Percentiles rank a stretch among this genome's conserved stretches.
These are phyloP conservation scores for Litchi chinensis DNA, from an alignment of 345 rosid species.

Conservation along the genomic window DNA sequence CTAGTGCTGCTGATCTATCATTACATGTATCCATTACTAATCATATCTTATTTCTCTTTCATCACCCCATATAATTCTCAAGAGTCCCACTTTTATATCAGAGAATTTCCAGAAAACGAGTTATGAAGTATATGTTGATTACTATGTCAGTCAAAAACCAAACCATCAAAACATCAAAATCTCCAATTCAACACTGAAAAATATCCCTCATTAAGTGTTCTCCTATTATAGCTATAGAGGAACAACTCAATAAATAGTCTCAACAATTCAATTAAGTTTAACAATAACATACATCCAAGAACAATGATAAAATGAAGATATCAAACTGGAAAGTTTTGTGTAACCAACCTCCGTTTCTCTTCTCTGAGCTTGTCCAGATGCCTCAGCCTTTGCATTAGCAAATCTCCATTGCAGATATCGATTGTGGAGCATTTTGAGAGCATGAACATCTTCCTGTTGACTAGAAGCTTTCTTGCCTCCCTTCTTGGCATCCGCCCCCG, in stretches of 20 bases:
- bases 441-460: slow-evolving; percentile 65
- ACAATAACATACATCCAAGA: not conserved
- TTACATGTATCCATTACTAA: not conserved
- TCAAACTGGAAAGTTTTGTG: not conserved
- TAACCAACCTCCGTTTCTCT: slow-evolving; percentile 68
- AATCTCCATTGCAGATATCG: slow-evolving; percentile 84
- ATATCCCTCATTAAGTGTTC: no score
- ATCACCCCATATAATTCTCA: not conserved
- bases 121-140: not conserved
- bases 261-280: not conserved
- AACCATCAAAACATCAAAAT: not conserved
- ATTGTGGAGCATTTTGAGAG: slow-evolving; percentile 68
- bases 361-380: slow-evolving; percentile 54
- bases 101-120: not conserved
- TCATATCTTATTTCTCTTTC: not conserved
- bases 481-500: slow-evolving; percentile 40
- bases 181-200: not conserved
- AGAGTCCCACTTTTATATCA: not conserved
- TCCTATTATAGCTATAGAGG: no score
- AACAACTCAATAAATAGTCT: not conserved
- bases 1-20: not conserved
- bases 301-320: not conserved
- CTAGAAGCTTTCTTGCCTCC: slow-evolving; percentile 44
- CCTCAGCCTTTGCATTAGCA: slow-evolving; percentile 75
- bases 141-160: not conserved